These are phyloP conservation scores for Yamadazyma tumulicola DNA, from an alignment of 805 yeast genomes.

Conservation along the genomic window DNA sequence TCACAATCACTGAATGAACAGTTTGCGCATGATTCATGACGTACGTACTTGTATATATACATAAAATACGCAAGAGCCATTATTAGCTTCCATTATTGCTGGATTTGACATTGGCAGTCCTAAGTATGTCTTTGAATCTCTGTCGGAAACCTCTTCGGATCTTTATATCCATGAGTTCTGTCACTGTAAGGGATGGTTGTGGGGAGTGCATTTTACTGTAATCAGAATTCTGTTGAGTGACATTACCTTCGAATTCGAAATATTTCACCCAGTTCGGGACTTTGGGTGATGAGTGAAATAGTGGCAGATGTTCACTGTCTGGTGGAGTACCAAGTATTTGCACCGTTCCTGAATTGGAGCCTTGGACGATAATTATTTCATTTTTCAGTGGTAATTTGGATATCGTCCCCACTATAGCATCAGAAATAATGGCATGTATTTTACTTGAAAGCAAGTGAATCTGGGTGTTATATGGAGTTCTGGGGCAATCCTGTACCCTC, in stretches of 20 bases:
- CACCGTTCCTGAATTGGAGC: conserved; percentile 1
- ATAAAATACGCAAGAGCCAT: no score
- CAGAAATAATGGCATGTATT: conserved; percentile 2
- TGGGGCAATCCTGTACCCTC: conserved; percentile 1
- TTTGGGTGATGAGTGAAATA: not conserved
- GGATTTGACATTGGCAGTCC: no score
- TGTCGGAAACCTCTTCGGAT: conserved; percentile 6
- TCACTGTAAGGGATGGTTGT: not conserved
- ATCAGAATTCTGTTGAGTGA: conserved; percentile 9
- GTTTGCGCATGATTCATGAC: no score
- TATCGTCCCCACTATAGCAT: conserved; percentile 1
- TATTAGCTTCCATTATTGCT: no score
- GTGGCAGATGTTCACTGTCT: conserved; percentile 1
- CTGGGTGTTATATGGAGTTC: not conserved
- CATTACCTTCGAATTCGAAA: conserved; percentile 4
- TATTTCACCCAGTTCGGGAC: conserved; percentile 10
- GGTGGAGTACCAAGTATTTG: conserved; percentile 1
- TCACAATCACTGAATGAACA: not conserved
- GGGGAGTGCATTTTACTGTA: not conserved
- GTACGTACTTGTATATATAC: no score
- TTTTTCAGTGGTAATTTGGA: conserved; percentile 1
- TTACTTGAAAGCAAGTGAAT: conserved; percentile 2
- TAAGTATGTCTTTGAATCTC: conserved; percentile 3
- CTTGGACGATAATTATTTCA: not conserved
- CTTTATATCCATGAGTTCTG: not conserved